Percentiles rank a stretch among this genome's conserved stretches.
These are phyloP conservation scores for Xanthoconium stramineum DNA, from an alignment of 768 basidiomycete species.

Conservation along the genomic window DNA sequence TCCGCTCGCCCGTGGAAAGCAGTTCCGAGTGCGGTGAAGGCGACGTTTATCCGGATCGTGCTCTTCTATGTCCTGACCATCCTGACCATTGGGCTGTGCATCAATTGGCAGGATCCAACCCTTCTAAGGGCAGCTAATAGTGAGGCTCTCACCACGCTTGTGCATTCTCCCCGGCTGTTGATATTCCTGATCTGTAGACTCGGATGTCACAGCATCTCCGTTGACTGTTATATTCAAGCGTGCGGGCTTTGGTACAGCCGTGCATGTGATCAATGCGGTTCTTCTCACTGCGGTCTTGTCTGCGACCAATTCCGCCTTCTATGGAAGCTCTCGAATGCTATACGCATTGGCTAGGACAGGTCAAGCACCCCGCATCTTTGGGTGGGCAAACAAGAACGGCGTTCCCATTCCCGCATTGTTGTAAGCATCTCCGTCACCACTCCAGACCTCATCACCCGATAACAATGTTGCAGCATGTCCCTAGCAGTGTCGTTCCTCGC, in stretches of 20 bases:
- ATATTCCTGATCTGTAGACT: constrained; percentile 28
- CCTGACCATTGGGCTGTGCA: constrained; percentile 62
- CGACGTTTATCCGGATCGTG: constrained; percentile 63
- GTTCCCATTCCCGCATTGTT: constrained; percentile 58
- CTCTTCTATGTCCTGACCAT: constrained; percentile 65
- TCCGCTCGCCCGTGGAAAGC: constrained; percentile 59
- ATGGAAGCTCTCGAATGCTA: constrained; percentile 61
- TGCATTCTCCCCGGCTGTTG: neutral
- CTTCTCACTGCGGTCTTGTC: constrained; percentile 64
- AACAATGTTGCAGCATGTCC: constrained; percentile 36
- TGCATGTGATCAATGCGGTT: constrained; percentile 63
- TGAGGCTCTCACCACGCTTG: constrained; percentile 15
- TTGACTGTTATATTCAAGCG: constrained; percentile 61
- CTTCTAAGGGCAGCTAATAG: constrained; percentile 46
- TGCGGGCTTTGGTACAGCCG: constrained; percentile 60
- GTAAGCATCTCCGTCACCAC: constrained; percentile 33
- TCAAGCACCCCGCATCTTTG: constrained; percentile 63
- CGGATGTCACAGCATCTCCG: constrained; percentile 55
- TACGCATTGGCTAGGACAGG: constrained; percentile 60
- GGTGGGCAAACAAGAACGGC: constrained; percentile 60
- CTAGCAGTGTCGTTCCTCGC: constrained; percentile 48
- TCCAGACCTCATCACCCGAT: neutral
- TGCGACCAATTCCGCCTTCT: constrained; percentile 64
- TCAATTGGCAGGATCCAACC: constrained; percentile 56
- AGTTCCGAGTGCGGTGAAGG: constrained; percentile 63